These are phyloP conservation scores for Xylaria sp. DNA, from an alignment of 2,329 filamentous ascomycete species.

Conservation along the genomic window DNA sequence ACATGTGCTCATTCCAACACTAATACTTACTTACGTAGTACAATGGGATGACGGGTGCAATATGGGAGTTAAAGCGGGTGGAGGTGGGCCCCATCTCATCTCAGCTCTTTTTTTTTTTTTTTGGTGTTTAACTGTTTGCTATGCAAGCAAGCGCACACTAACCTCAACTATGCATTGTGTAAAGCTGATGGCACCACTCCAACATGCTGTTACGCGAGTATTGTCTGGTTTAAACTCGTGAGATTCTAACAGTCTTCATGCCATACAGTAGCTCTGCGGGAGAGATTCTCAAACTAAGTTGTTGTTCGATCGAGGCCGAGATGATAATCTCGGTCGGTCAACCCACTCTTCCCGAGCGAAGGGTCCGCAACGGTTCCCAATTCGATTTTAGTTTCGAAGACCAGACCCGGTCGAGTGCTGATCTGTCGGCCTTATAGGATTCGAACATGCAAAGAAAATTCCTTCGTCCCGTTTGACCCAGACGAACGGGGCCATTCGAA, in stretches of 20 bases:
- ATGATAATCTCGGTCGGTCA: background rate
- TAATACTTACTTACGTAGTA: background rate
- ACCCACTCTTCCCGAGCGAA: slow-evolving; percentile 26
- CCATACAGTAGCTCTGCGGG: background rate
- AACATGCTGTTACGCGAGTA: background rate
- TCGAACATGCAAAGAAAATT: slow-evolving; percentile 21
- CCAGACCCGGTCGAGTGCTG: slow-evolving; percentile 1
- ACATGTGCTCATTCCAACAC: too few species aligned
- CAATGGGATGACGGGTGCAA: background rate
- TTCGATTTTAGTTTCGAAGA: slow-evolving; percentile 5
- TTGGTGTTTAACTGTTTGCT: background rate
- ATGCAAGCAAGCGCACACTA: too few species aligned
- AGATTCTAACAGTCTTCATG: background rate
- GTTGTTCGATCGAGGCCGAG: background rate
- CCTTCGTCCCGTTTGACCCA: slow-evolving; percentile 17
- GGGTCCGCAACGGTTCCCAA: slow-evolving; percentile 16
- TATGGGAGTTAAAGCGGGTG: slow-evolving; percentile 3
- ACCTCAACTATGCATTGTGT: too few species aligned
- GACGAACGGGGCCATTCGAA: slow-evolving; percentile 12
- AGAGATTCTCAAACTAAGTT: background rate
- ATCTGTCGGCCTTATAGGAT: slow-evolving; percentile 24
- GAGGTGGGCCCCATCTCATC: slow-evolving; percentile 11
- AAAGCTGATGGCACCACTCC: background rate
- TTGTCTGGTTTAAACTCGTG: background rate
- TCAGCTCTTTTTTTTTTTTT: background rate